Evolutionary conservation across 306 rosid species (phyloP).

Genomic region (Lagenaria siceraria): DNA sequence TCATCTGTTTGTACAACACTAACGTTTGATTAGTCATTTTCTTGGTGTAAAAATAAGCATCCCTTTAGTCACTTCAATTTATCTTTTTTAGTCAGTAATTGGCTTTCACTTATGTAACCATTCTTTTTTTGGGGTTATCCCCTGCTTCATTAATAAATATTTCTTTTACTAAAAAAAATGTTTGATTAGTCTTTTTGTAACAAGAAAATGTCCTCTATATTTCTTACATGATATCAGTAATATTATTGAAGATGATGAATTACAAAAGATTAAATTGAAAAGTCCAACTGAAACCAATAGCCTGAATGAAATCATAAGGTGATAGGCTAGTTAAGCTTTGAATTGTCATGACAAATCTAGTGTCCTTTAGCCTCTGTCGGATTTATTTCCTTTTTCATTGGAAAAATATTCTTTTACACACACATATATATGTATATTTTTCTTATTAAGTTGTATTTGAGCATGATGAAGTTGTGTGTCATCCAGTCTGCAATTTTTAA

Average conservation of each 20-base stretch:
- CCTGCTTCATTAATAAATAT: no score
- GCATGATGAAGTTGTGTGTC: neutral
- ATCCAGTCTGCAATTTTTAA: neutral
- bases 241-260: neutral
- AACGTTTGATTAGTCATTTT: neutral
- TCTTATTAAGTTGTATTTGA: neutral
- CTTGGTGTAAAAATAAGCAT: no score
- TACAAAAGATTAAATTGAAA: neutral
- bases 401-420: neutral
- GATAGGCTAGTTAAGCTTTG: neutral
- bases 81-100: no score
- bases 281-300: neutral
- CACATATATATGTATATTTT: neutral
- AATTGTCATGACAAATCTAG: neutral
- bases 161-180: no score
- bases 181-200: neutral
- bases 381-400: neutral
- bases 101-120: no score
- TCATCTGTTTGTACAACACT: slow-evolving; percentile 1
- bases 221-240: neutral
- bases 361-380: neutral
- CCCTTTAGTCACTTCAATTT: no score
- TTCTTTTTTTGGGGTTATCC: no score
- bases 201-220: neutral
- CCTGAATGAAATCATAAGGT: neutral